Percentiles rank a stretch among this genome's conserved stretches.
These are phyloP conservation scores for Auxenochlorella pyrenoidosa DNA, from an alignment of 139 green algal genomes.

Conservation along the genomic window DNA sequence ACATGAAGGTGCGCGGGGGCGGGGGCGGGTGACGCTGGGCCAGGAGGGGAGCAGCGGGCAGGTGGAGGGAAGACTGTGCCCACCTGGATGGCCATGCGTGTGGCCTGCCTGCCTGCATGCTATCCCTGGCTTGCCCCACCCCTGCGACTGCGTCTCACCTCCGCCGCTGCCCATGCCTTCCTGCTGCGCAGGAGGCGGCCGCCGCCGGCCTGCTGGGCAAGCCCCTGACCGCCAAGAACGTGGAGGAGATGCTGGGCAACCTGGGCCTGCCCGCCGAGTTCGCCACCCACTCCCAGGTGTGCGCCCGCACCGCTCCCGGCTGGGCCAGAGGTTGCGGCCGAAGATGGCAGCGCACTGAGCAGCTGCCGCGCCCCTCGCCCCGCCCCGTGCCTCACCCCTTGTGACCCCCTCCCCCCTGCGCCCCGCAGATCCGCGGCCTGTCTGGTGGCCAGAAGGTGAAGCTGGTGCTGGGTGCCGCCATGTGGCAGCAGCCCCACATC, in stretches of 20 bases:
- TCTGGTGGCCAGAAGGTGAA: conserved; percentile 81
- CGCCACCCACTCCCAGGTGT: conserved; percentile 76
- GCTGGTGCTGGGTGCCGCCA: conserved; percentile 75
- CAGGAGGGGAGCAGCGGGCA: no score
- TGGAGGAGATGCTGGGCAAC: conserved; percentile 90
- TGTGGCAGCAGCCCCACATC: conserved; percentile 82
- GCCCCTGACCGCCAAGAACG: conserved; percentile 85
- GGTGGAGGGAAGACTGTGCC: no score
- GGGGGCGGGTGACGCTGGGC: no score
- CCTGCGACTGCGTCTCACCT: not conserved
- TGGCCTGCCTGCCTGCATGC: not conserved
- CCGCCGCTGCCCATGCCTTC: not conserved
- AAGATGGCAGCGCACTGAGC: no score
- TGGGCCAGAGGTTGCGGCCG: no score
- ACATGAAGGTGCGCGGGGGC: conserved; percentile 73
- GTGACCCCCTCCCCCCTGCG: not conserved
- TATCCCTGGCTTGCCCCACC: not conserved
- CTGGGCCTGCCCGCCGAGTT: conserved; percentile 94
- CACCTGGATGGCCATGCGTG: no score
- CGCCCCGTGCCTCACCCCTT: not conserved
- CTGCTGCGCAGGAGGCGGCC: conserved; percentile 73
- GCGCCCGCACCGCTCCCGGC: not conserved
- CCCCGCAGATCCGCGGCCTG: conserved; percentile 73
- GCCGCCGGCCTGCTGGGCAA: conserved; percentile 79
- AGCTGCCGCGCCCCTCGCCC: no score